Base-by-base conservation (phyloP, 2,329 filamentous ascomycete genomes). In the Alternaria longipes region DNA sequence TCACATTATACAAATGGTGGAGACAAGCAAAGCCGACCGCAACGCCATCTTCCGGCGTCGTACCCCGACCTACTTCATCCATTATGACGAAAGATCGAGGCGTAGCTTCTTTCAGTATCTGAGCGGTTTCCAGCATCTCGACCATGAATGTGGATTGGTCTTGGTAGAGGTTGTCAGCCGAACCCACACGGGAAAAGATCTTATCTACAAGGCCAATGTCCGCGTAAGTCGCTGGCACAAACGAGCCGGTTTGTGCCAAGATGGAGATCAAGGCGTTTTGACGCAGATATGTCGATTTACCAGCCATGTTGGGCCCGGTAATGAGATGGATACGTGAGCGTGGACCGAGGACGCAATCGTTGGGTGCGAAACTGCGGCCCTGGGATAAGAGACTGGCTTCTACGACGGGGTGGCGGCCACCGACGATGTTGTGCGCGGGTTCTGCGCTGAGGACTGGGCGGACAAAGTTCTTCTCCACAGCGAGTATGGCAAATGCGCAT, bases 101-200 rank as follows among this genome's bases (percentile, higher is more conserved):
- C 1, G 94, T 98, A 0, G 95, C 94, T 67, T 91, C 86, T 62
- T 90, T 91, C 54, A 99, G 85, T 54, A 99, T 99, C 26, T 91
- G 86, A 2, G 94, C 94, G 20, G 95, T 97, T 80, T 99, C 95
- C 2, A 97, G 86, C 95, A 99, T 99, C 81, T 99, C 95, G 1
- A 98, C 93, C 95, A 99, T 98, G 80, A 99, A 99, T 0, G 96
- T 99, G 54, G 93, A 97, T 79, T 98, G 94, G 81, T 97, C 91
- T 52, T 89, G 88, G 81, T 91, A 97, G n/a, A 99, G 84, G 76
- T 97, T 94, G 78, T 99, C 96, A 2, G 94, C 95, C 1, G 93
- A 96, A 2, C 95, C 95, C 26, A 75, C 82, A 3, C 95, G 91
- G 74, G 91, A 95, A 82, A 97, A 98, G 55, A 99, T 90, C 72